Evolutionary conservation across 2,329 filamentous ascomycete species (phyloP).

Genomic region (Sporothrix humicola): DNA sequence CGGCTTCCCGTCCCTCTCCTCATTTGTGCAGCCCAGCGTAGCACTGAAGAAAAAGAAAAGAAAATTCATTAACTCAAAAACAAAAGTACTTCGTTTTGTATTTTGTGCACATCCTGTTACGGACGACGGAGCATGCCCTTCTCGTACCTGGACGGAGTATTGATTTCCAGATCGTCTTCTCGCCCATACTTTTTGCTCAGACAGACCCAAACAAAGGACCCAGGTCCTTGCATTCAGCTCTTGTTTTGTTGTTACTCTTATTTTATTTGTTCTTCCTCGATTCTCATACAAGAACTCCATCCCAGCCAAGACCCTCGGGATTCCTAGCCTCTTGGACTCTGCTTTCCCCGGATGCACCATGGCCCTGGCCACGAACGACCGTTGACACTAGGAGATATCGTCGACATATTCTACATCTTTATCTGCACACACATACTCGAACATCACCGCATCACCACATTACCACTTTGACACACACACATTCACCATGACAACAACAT

Average conservation of each 20-base stretch:
- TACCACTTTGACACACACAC: not conserved
- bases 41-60: not conserved
- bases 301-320: not conserved
- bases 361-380: not conserved
- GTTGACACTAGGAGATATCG: slow-evolving; percentile 1
- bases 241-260: no score
- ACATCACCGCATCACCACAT: not conserved
- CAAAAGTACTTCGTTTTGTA: not conserved
- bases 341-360: not conserved
- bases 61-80: not conserved
- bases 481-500: slow-evolving; percentile 1
- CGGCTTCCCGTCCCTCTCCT: not conserved
- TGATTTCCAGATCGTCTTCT: no score
- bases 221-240: no score
- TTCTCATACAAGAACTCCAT: not conserved
- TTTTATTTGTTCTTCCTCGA: no score
- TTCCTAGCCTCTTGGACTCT: not conserved
- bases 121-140: no score
- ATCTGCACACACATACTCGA: not conserved
- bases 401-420: not conserved
- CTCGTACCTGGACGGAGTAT: not conserved
- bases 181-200: no score
- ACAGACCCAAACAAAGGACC: no score
- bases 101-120: no score
- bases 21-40: not conserved